Conservation (phyloP, 495 filamentous ascomycete genomes). For the Daldinia concentrica region DNA sequence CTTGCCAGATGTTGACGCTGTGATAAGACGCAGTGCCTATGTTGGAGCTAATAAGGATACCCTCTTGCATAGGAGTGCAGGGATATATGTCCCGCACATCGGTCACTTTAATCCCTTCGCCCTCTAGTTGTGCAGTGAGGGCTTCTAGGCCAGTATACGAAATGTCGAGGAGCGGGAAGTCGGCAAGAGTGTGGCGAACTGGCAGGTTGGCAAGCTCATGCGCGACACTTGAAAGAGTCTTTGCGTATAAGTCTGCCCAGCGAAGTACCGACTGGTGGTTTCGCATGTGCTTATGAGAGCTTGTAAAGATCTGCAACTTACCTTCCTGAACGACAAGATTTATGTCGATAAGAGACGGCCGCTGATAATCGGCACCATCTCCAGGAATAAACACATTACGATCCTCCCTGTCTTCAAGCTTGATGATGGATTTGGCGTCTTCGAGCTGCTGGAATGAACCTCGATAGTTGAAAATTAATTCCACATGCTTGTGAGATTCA, state of each 20-base stretch:
- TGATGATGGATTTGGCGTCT: not conserved
- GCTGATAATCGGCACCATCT: not conserved
- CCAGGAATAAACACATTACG: not conserved
- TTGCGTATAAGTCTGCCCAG: not conserved
- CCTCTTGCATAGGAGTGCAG: conserved; percentile 15
- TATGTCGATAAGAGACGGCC: not conserved
- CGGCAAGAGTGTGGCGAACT: not conserved
- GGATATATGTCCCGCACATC: conserved; percentile 6
- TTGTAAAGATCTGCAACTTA: not conserved
- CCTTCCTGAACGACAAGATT: not conserved
- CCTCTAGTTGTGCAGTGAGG: not conserved
- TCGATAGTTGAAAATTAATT: conserved; percentile 3
- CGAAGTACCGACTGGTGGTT: not conserved
- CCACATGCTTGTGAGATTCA: not conserved
- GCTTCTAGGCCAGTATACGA: not conserved
- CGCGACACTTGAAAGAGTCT: not conserved
- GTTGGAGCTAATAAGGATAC: conserved; percentile 1
- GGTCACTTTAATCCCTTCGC: not conserved
- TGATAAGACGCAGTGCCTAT: conserved; percentile 44
- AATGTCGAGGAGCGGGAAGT: not conserved
- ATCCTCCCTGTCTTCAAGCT: not conserved
- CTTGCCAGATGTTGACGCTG: conserved; percentile 44
- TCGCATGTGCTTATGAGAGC: not conserved
- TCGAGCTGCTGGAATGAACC: not conserved
- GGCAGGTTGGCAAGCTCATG: not conserved